A percentile compares a stretch with the other conserved stretches of the same genome.
Conservation (phyloP, 352 stramenopile genomes). For the Stramenopiles sp. region DNA sequence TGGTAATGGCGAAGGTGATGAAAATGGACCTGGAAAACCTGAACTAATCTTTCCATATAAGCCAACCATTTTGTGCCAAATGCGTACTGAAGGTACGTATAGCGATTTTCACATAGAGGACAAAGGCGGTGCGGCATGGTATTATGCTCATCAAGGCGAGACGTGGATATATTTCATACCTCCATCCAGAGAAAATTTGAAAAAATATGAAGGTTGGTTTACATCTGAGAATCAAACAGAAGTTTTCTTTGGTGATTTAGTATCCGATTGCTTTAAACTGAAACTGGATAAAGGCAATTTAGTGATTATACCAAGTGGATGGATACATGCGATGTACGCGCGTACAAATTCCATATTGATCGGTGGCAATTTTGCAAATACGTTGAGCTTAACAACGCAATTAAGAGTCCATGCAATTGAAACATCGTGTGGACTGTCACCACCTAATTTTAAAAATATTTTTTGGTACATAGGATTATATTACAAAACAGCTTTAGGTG, state of each 20-base stretch:
- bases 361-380: background rate
- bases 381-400: background rate
- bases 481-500: background rate
- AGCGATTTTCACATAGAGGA: slow-evolving; percentile 6
- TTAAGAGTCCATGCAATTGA: background rate
- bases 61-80: background rate
- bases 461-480: slow-evolving; percentile 1
- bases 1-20: background rate
- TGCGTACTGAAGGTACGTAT: slow-evolving; percentile 2
- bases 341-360: background rate
- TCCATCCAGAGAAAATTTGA: slow-evolving; percentile 28
- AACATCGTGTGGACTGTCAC: background rate
- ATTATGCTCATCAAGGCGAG: slow-evolving; percentile 7
- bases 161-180: slow-evolving; percentile 39
- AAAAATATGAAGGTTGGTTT: slow-evolving; percentile 37
- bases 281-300: slow-evolving; percentile 29
- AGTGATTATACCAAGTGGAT: slow-evolving; percentile 38
- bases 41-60: background rate
- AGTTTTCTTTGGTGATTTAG: slow-evolving; percentile 37
- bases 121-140: background rate
- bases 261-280: slow-evolving; percentile 46
- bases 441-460: slow-evolving; percentile 7
- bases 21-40: background rate
- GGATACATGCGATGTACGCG: slow-evolving; percentile 39
- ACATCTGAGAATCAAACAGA: slow-evolving; percentile 20